Evolutionary conservation across 495 filamentous ascomycete genomes (phyloP).

Genomic region (Penicillium robsamsonii): DNA sequence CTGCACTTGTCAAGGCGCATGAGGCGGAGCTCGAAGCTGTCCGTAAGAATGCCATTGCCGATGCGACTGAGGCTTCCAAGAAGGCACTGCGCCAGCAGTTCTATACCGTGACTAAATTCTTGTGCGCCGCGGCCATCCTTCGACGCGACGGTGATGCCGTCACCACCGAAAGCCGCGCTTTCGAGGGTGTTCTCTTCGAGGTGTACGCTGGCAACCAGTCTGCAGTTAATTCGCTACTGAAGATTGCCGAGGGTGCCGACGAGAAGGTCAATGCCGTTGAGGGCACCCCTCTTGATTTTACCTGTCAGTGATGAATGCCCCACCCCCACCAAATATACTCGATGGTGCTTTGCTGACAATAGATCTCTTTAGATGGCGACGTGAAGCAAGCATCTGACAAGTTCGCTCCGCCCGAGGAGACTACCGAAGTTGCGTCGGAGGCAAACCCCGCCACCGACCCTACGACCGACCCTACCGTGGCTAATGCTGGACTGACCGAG

Average conservation of each 20-base stretch:
- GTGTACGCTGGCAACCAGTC: slow-evolving; percentile 84
- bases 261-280: slow-evolving; percentile 67
- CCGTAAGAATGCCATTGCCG: slow-evolving; percentile 59
- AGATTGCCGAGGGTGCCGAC: slow-evolving; percentile 76
- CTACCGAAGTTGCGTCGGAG: slow-evolving; percentile 31
- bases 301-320: slow-evolving; percentile 60
- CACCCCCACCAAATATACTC: neutral
- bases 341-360: slow-evolving; percentile 28
- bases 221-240: slow-evolving; percentile 79
- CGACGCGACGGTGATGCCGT: slow-evolving; percentile 63
- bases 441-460: slow-evolving; percentile 23
- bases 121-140: slow-evolving; percentile 72
- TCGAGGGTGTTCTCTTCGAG: slow-evolving; percentile 84
- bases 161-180: slow-evolving; percentile 71
- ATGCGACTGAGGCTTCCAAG: slow-evolving; percentile 56
- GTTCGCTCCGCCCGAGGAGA: slow-evolving; percentile 27
- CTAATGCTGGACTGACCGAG: slow-evolving; percentile 75
- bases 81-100: slow-evolving; percentile 54
- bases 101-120: slow-evolving; percentile 72
- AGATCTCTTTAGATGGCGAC: slow-evolving; percentile 53
- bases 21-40: slow-evolving; percentile 70
- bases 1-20: slow-evolving; percentile 65
- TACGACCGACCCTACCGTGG: slow-evolving; percentile 71
- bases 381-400: slow-evolving; percentile 59
- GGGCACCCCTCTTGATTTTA: slow-evolving; percentile 62